phyloP scores from a whole-genome alignment of 2,329 filamentous ascomycete species.

The Proliferodiscus dingleyae region DNA sequence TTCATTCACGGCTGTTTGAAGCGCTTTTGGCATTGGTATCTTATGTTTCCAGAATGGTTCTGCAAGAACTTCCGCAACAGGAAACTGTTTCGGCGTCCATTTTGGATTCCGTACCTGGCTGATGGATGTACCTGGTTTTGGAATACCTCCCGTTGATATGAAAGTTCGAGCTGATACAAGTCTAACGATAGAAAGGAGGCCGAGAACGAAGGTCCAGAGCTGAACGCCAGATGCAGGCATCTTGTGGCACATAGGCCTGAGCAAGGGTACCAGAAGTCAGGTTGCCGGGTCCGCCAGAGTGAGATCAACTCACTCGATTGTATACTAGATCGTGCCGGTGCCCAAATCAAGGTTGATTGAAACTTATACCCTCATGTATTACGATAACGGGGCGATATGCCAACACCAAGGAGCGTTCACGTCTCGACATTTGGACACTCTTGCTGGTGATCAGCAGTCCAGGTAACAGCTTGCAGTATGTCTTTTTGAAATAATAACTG shows the following conservation, averaged over 20 bases:
- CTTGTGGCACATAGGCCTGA: background rate
- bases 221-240: background rate
- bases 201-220: background rate
- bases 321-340: too few species aligned
- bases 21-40: constrained; percentile 14
- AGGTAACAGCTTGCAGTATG: too few species aligned
- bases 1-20: constrained; percentile 9
- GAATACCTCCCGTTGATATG: background rate
- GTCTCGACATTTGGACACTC: too few species aligned
- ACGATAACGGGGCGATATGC: too few species aligned
- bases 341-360: too few species aligned
- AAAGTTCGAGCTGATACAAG: background rate
- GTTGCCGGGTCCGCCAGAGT: too few species aligned
- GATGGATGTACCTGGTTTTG: constrained; percentile 1
- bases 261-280: background rate
- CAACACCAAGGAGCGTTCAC: too few species aligned
- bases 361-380: too few species aligned
- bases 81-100: constrained; percentile 8
- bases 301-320: too few species aligned
- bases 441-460: too few species aligned
- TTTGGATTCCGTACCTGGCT: constrained; percentile 16
- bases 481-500: too few species aligned
- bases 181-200: background rate
- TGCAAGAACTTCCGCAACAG: constrained; percentile 17
- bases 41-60: constrained; percentile 18